A percentile compares a stretch with the other conserved stretches of the same genome.
Evolutionary conservation across 2,329 filamentous ascomycete species (phyloP).

Genomic region (Capronia americana): DNA sequence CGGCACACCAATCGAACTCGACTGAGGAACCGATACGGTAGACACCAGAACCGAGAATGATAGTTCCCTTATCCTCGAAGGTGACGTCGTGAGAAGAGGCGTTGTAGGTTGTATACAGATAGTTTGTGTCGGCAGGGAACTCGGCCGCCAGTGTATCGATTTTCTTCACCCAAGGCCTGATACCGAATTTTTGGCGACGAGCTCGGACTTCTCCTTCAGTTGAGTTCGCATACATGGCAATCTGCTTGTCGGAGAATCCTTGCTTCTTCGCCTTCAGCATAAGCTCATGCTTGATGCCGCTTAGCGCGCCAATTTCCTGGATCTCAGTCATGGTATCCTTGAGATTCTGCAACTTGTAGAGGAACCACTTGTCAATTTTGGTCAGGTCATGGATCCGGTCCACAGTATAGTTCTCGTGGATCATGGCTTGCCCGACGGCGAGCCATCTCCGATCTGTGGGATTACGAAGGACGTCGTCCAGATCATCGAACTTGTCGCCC

Average conservation of each 20-base stretch:
- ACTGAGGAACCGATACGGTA: constrained; percentile 98
- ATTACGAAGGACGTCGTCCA: constrained; percentile 88
- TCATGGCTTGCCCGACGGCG: constrained; percentile 95
- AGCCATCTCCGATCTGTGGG: constrained; percentile 97
- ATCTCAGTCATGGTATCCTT: constrained; percentile 88
- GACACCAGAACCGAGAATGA: constrained; percentile 91
- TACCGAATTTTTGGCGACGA: constrained; percentile 81
- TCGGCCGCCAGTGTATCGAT: constrained; percentile 97
- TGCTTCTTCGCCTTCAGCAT: constrained; percentile 93
- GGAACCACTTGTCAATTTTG: constrained; percentile 99
- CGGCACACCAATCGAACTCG: constrained; percentile 98
- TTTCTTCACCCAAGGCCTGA: constrained; percentile 96
- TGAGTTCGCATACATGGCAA: constrained; percentile 81
- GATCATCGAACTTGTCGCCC: constrained; percentile 89
- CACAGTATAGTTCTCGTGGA: constrained; percentile 93
- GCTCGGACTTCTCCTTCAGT: constrained; percentile 90
- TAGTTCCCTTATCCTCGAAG: constrained; percentile 88
- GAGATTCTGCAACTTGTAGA: constrained; percentile 97
- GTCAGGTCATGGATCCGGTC: constrained; percentile 90
- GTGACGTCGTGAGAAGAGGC: constrained; percentile 90
- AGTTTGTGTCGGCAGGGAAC: constrained; percentile 94
- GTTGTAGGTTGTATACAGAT: constrained; percentile 97
- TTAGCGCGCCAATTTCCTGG: constrained; percentile 80
- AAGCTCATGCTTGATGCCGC: constrained; percentile 85
- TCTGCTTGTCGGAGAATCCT: constrained; percentile 97